Conservation (phyloP, 2,329 filamentous ascomycete genomes). For the Aspergillus tamarii region DNA sequence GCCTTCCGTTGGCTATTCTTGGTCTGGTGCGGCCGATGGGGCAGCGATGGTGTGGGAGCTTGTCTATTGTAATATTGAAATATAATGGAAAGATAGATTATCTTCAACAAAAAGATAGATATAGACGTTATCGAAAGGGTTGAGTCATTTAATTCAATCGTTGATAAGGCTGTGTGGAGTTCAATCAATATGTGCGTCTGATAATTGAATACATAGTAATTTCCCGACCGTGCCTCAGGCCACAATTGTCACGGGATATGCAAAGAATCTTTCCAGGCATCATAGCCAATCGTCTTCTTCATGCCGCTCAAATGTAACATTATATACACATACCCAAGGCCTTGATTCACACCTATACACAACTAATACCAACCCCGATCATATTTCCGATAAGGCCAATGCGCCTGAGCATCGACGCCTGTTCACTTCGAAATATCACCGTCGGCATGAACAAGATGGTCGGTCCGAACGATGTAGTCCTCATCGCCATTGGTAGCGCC, state of each 20-base stretch:
- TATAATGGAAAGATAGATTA: constrained; percentile 5
- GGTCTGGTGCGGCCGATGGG: neutral
- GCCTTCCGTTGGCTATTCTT: constrained; percentile 1
- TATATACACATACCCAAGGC: constrained; percentile 6
- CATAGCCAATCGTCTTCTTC: neutral
- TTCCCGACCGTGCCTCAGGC: neutral
- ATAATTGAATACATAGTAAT: neutral
- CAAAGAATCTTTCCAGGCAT: neutral
- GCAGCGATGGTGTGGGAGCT: neutral
- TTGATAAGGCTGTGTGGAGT: neutral
- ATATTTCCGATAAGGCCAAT: neutral
- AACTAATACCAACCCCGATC: neutral
- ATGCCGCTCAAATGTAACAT: constrained; percentile 1
- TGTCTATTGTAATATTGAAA: constrained; percentile 5
- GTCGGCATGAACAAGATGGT: constrained; percentile 32
- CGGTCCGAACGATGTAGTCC: constrained; percentile 44
- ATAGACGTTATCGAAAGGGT: neutral
- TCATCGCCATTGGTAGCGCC: constrained; percentile 36
- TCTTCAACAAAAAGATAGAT: neutral
- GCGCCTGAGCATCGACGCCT: neutral
- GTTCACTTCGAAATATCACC: constrained; percentile 15
- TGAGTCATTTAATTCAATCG: neutral
- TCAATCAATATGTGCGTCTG: neutral
- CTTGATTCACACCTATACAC: constrained; percentile 1
- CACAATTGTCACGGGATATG: neutral